Evolutionary conservation across 176 grass and related monocot species (phyloP).

Genomic region (Eleusine indica): DNA sequence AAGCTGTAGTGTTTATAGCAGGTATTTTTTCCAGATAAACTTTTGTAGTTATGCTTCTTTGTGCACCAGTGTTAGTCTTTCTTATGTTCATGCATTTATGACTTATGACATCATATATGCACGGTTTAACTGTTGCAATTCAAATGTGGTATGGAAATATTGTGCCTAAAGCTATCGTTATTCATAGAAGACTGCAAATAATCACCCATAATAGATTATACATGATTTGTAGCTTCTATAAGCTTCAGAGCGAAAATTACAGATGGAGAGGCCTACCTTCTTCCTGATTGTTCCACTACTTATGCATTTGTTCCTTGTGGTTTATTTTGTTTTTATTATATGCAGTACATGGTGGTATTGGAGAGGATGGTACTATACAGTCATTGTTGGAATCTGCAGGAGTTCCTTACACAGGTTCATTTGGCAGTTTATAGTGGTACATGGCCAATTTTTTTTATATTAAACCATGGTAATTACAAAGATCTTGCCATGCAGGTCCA

Average conservation of each 20-base stretch:
- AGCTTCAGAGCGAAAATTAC: neutral
- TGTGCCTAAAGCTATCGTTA: neutral
- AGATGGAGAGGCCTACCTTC: neutral
- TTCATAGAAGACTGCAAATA: neutral
- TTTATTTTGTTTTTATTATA: constrained; percentile 26
- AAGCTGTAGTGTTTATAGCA: constrained; percentile 88
- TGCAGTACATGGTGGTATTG: constrained; percentile 98
- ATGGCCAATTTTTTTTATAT: constrained; percentile 16
- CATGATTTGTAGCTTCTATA: neutral
- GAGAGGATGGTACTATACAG: constrained; percentile 96
- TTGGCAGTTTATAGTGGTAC: constrained; percentile 13
- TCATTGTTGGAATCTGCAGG: constrained; percentile 75
- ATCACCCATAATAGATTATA: neutral
- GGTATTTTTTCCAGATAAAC: constrained; percentile 40
- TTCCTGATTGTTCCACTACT: constrained; percentile 7
- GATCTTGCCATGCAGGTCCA: constrained; percentile 60
- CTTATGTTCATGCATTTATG: neutral
- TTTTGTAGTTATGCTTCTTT: neutral
- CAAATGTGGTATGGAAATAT: constrained; percentile 8
- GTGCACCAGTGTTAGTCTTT: neutral
- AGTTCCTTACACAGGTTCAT: constrained; percentile 86
- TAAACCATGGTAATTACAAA: constrained; percentile 28
- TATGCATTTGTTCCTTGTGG: neutral
- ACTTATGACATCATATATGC: neutral
- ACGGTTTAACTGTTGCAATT: neutral